phyloP scores from a whole-genome alignment of 176 grass and related monocot genomes.

The Aegilops speltoides region DNA sequence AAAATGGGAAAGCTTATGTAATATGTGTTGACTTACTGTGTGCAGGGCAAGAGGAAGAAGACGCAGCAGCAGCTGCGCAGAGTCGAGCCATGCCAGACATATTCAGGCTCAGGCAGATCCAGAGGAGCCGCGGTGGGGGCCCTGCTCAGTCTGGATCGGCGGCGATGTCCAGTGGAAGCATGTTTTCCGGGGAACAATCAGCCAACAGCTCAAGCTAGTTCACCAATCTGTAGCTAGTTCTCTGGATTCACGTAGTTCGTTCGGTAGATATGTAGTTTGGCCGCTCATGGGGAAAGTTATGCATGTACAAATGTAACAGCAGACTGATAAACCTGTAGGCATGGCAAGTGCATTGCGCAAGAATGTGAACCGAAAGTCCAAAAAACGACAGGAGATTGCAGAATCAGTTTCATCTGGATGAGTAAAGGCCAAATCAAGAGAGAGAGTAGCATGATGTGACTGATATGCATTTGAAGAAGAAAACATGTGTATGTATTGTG shows the following conservation, averaged over 20 bases:
- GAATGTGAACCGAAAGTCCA: no score
- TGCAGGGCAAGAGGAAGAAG: slow-evolving; percentile 89
- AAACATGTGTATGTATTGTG: no score
- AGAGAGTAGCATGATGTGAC: no score
- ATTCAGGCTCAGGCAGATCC: slow-evolving; percentile 92
- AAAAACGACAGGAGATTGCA: no score
- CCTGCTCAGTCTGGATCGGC: slow-evolving; percentile 74
- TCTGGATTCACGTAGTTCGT: not conserved
- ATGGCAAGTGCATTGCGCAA: no score
- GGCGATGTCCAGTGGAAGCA: slow-evolving; percentile 75
- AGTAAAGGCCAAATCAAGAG: no score
- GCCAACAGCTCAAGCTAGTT: slow-evolving; percentile 68
- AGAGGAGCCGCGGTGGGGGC: slow-evolving; percentile 50
- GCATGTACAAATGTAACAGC: no score
- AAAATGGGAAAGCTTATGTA: not conserved
- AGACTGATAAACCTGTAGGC: no score
- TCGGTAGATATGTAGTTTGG: not conserved
- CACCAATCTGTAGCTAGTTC: not conserved
- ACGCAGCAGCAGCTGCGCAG: slow-evolving; percentile 40
- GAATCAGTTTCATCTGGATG: no score
- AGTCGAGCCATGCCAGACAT: slow-evolving; percentile 73
- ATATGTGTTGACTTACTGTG: not conserved
- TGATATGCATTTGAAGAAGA: no score
- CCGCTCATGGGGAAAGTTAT: not conserved
- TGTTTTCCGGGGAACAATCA: slow-evolving; percentile 81